Conservation (phyloP, 192 early-diverging fungal genomes). For the Backusella morwellensis region DNA sequence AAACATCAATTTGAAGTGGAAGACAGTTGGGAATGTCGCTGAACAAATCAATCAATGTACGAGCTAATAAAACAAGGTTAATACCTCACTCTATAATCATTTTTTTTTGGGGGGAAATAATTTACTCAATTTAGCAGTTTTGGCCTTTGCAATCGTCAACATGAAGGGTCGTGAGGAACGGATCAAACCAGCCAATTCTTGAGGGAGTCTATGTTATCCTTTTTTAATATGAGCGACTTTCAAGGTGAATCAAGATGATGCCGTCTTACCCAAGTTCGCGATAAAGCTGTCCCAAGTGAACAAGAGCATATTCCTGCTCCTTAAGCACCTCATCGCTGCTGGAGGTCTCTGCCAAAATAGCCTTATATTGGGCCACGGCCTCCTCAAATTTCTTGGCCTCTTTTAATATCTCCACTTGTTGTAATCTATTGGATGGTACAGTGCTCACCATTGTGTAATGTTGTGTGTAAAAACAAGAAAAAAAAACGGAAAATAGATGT, state of each 20-base stretch:
- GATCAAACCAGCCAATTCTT: constrained; percentile 80
- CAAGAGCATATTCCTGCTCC: constrained; percentile 65
- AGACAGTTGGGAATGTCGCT: constrained; percentile 84
- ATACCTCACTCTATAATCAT: too few relatives aligned
- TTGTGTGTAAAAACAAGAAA: neutral
- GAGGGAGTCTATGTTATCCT: constrained; percentile 54
- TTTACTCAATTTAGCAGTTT: constrained; percentile 91
- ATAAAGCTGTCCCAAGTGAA: constrained; percentile 76
- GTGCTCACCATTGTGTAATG: neutral
- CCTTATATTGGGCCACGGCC: constrained; percentile 62
- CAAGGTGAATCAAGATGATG: neutral
- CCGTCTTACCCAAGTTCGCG: constrained; percentile 56
- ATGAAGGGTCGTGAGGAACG: constrained; percentile 79
- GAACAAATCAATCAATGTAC: constrained; percentile 84
- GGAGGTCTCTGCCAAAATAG: constrained; percentile 47
- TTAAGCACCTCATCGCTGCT: constrained; percentile 48
- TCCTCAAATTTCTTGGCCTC: constrained; percentile 57
- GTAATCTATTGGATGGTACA: constrained; percentile 22
- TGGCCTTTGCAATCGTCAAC: constrained; percentile 87
- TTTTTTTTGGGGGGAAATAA: neutral
- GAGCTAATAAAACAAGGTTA: constrained; percentile 41
- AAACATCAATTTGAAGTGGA: constrained; percentile 88
- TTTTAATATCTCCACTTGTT: constrained; percentile 55
- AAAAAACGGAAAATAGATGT: neutral
- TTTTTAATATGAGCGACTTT: neutral